A percentile compares a stretch with the other conserved stretches of the same genome.
phyloP scores from a whole-genome alignment of 2,329 filamentous ascomycete genomes.

The Onygenales sp. region DNA sequence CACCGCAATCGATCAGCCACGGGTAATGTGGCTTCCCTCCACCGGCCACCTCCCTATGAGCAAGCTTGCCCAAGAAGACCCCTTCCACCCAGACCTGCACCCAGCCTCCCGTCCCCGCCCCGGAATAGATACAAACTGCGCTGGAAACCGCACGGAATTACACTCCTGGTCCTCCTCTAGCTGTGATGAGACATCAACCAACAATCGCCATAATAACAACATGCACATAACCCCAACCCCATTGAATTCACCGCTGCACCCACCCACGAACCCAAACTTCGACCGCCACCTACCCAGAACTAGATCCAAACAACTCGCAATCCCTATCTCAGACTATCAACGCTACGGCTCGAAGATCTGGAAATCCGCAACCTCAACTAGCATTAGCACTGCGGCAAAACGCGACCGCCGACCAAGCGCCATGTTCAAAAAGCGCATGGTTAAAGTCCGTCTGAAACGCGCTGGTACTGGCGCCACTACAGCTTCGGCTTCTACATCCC shows the following conservation, averaged over 20 bases:
- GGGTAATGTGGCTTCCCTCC: not conserved
- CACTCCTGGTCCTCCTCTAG: not conserved
- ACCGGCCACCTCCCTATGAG: not conserved
- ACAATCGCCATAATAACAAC: not conserved
- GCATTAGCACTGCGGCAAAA: not conserved
- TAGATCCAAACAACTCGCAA: not conserved
- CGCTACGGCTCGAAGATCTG: not conserved
- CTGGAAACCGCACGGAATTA: not conserved
- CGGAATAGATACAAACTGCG: not conserved
- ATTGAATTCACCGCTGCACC: not conserved
- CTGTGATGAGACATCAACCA: not conserved
- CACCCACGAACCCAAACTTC: not conserved
- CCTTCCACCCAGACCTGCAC: not conserved
- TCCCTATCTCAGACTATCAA: slow-evolving; percentile 1
- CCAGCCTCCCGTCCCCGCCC: not conserved
- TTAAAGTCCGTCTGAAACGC: not conserved
- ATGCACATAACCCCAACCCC: not conserved
- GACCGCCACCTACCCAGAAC: not conserved
- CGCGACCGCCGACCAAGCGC: not conserved
- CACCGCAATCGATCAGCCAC: not conserved
- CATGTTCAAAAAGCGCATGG: not conserved
- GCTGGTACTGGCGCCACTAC: too few species aligned
- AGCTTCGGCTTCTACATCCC: too few species aligned
- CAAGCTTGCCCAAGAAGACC: not conserved
- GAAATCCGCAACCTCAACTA: not conserved